Evolutionary conservation across 148 eudicot genomes (phyloP).

Genomic region (Limonium bicolor): DNA sequence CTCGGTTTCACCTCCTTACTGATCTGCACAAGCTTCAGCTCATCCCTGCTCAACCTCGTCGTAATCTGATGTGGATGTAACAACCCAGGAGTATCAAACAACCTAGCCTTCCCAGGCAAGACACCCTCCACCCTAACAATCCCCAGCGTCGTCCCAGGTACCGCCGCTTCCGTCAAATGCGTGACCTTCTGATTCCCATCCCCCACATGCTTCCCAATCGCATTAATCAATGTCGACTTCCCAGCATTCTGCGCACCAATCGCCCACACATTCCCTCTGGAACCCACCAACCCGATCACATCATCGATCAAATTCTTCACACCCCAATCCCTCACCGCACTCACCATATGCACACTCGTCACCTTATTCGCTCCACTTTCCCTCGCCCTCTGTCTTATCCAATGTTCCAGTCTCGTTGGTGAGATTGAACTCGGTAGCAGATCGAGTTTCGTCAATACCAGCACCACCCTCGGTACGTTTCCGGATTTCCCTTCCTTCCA

Average conservation of each 20-base stretch:
- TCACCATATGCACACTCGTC: constrained; percentile 82
- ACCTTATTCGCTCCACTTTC: constrained; percentile 70
- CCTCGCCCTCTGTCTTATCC: constrained; percentile 83
- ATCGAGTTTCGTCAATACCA: constrained; percentile 87
- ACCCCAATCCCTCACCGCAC: constrained; percentile 83
- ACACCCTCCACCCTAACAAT: constrained; percentile 77
- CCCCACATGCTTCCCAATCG: constrained; percentile 56
- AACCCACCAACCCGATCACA: constrained; percentile 63
- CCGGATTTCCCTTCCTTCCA: constrained; percentile 97
- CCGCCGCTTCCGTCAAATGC: constrained; percentile 82
- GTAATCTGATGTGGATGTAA: constrained; percentile 73
- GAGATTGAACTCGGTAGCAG: constrained; percentile 54
- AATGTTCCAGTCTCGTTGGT: constrained; percentile 73
- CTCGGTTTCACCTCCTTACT: constrained; percentile 87
- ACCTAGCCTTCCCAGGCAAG: constrained; percentile 59
- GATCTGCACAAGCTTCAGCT: constrained; percentile 68
- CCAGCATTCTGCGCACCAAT: constrained; percentile 97
- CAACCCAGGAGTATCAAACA: constrained; percentile 97
- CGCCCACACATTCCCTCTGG: constrained; percentile 91
- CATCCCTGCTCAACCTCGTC: constrained; percentile 76
- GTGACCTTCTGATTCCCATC: constrained; percentile 35
- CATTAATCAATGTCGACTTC: constrained; percentile 84
- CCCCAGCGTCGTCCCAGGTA: constrained; percentile 93
- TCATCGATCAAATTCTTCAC: constrained; percentile 72
- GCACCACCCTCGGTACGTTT: constrained; percentile 69